Conservation (phyloP, 1,284 basidiomycete genomes). For the Megacollybia platyphylla region DNA sequence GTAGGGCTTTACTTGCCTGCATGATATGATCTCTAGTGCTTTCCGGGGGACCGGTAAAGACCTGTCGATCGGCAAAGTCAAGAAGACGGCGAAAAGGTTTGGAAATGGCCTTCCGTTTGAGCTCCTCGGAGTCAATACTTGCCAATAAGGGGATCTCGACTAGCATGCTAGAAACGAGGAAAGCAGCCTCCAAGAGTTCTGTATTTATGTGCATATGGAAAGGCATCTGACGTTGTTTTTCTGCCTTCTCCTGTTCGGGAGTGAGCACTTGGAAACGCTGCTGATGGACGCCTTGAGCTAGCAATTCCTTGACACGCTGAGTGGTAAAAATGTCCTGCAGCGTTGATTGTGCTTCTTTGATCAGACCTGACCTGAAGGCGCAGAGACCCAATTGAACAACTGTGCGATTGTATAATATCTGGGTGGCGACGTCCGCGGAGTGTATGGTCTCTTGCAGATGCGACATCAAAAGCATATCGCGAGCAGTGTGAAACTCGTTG, state of each 20-base stretch:
- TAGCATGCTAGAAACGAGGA: slow-evolving; percentile 97
- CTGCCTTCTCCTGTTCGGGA: slow-evolving; percentile 94
- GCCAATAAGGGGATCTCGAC: slow-evolving; percentile 95
- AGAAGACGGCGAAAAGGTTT: slow-evolving; percentile 93
- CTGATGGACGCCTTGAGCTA: slow-evolving; percentile 93
- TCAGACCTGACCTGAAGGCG: slow-evolving; percentile 91
- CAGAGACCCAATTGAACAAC: slow-evolving; percentile 95
- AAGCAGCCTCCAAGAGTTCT: slow-evolving; percentile 93
- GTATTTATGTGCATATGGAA: slow-evolving; percentile 99
- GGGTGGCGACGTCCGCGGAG: slow-evolving; percentile 92
- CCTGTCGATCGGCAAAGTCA: slow-evolving; percentile 95
- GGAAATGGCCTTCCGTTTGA: slow-evolving; percentile 83
- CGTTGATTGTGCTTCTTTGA: slow-evolving; percentile 88
- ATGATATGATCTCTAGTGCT: slow-evolving; percentile 98
- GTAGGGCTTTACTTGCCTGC: slow-evolving; percentile 95
- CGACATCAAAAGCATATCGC: slow-evolving; percentile 98
- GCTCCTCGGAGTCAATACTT: slow-evolving; percentile 88
- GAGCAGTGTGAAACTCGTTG: slow-evolving; percentile 93
- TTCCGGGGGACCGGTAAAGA: slow-evolving; percentile 97
- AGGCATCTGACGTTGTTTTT: slow-evolving; percentile 90
- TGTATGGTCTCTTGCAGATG: slow-evolving; percentile 95
- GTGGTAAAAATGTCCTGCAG: slow-evolving; percentile 95
- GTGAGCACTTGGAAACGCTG: slow-evolving; percentile 81
- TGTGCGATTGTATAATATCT: slow-evolving; percentile 97
- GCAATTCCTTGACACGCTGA: slow-evolving; percentile 91